phyloP scores from a whole-genome alignment of 352 stramenopile species.

The Thraustochytrium striatum region DNA sequence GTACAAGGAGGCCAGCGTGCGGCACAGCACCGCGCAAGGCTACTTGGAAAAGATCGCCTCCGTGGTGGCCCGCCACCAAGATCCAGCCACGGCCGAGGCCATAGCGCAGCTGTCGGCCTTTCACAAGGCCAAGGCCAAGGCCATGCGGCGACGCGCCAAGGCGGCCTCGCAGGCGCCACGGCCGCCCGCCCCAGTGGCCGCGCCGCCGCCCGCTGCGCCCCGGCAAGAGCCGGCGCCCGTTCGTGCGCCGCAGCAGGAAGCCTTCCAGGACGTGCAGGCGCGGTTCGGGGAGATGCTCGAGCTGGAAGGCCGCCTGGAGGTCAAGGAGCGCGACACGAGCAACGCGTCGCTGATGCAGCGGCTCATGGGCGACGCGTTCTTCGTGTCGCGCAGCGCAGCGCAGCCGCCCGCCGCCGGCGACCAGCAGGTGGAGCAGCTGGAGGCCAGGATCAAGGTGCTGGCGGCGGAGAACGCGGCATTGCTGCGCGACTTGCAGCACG shows the following conservation, averaged over 20 bases:
- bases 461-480: slow-evolving; percentile 18
- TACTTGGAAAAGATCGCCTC: neutral
- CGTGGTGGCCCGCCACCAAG: neutral
- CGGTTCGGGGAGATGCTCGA: slow-evolving; percentile 4
- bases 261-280: neutral
- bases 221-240: neutral
- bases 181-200: neutral
- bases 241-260: neutral
- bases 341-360: neutral
- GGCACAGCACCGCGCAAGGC: slow-evolving; percentile 1
- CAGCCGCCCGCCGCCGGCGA: neutral
- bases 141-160: neutral
- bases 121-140: slow-evolving; percentile 19
- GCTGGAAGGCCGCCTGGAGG: neutral
- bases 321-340: neutral
- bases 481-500: neutral
- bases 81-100: slow-evolving; percentile 20
- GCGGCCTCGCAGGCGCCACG: neutral
- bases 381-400: neutral
- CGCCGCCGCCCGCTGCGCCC: neutral
- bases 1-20: neutral
- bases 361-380: neutral
- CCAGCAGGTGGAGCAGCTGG: neutral
- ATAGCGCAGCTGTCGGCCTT: neutral
- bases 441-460: neutral